Evolutionary conservation across 2,329 filamentous ascomycete species (phyloP).

Genomic region (Aureobasidium uvarum): DNA sequence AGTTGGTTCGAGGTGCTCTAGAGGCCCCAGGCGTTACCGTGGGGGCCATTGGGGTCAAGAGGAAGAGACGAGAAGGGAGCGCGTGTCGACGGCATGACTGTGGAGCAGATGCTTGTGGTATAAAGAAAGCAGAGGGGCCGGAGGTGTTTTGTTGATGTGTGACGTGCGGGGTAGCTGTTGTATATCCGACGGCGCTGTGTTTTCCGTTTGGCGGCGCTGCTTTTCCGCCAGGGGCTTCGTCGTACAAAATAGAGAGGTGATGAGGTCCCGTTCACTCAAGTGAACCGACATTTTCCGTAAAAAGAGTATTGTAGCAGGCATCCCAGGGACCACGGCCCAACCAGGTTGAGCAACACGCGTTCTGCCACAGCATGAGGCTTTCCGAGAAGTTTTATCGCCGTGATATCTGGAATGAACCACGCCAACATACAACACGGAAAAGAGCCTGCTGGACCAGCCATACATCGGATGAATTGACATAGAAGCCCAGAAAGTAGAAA

Average conservation of each 20-base stretch:
- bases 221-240: neutral
- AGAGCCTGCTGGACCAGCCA: neutral
- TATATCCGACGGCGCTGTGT: neutral
- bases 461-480: neutral
- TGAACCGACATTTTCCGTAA: too few relatives aligned
- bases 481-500: neutral
- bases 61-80: slow-evolving; percentile 40
- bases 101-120: neutral
- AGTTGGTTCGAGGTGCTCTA: slow-evolving; percentile 22
- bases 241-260: too few relatives aligned
- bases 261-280: neutral
- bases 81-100: neutral
- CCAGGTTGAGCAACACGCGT: neutral
- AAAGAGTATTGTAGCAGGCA: neutral
- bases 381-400: neutral
- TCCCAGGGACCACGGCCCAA: neutral
- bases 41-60: slow-evolving; percentile 49
- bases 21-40: slow-evolving; percentile 42
- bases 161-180: slow-evolving; percentile 7
- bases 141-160: neutral
- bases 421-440: neutral
- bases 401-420: neutral
- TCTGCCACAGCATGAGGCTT: neutral
- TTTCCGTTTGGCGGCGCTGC: neutral
- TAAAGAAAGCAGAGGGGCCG: neutral